Conservation (phyloP, 2,329 filamentous ascomycete species). For the Tolypocladium capitatum region DNA sequence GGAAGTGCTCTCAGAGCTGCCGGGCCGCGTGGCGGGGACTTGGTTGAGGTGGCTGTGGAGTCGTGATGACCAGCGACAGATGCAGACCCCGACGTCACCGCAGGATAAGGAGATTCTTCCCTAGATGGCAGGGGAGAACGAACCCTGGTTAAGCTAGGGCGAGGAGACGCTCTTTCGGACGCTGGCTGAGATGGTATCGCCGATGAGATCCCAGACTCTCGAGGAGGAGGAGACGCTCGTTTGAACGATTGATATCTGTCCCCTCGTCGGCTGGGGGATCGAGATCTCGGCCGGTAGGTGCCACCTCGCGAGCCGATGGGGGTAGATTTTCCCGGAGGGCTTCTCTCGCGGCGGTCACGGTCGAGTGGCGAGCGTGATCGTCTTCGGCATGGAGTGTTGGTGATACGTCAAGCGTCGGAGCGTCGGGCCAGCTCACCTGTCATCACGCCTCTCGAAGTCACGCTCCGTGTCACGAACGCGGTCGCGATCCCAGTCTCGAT, state of each 20-base stretch:
- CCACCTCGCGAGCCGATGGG: slow-evolving; percentile 21
- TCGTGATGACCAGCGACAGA: slow-evolving; percentile 14
- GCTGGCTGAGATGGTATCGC: slow-evolving; percentile 35
- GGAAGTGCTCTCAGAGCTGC: slow-evolving; percentile 39
- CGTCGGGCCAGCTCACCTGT: slow-evolving; percentile 17
- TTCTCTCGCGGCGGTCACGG: slow-evolving; percentile 29
- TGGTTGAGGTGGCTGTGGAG: slow-evolving; percentile 13
- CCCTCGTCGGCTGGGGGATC: slow-evolving; percentile 34
- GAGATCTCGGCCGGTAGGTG: slow-evolving; percentile 39
- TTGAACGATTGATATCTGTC: slow-evolving; percentile 30
- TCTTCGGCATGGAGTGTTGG: slow-evolving; percentile 20
- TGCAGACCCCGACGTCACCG: slow-evolving; percentile 8
- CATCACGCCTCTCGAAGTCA: slow-evolving; percentile 28
- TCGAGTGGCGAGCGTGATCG: slow-evolving; percentile 41
- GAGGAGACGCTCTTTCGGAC: slow-evolving; percentile 41
- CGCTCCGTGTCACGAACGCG: slow-evolving; percentile 17
- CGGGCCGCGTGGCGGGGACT: slow-evolving; percentile 42
- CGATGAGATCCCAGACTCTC: slow-evolving; percentile 36
- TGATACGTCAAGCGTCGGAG: too few relatives aligned
- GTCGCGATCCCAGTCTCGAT: slow-evolving; percentile 17
- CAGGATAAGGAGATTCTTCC: slow-evolving; percentile 22
- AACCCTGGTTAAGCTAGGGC: slow-evolving; percentile 29
- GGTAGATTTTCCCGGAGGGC: slow-evolving; percentile 15
- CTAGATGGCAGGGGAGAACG: slow-evolving; percentile 35
- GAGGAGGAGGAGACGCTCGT: slow-evolving; percentile 30